These are phyloP conservation scores for Aquilaria sinensis DNA, from an alignment of 345 rosid genomes.

Conservation along the genomic window DNA sequence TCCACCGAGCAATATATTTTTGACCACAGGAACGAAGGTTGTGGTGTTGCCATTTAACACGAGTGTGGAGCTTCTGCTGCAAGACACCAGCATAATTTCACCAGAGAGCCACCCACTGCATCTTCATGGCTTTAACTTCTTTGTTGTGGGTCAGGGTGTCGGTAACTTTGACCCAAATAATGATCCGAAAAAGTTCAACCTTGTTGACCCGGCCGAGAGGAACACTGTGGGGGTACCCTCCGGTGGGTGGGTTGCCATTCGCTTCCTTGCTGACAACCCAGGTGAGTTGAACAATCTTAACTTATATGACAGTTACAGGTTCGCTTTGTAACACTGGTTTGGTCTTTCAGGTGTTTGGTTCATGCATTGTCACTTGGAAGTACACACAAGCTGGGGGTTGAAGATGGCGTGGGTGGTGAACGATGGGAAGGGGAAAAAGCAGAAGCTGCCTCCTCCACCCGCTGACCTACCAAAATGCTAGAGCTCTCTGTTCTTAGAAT, in stretches of 20 bases:
- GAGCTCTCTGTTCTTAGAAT: neutral
- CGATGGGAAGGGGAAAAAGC: constrained; percentile 19
- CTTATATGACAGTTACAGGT: neutral
- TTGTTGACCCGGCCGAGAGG: constrained; percentile 19
- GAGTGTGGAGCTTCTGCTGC: constrained; percentile 17
- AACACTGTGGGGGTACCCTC: constrained; percentile 20
- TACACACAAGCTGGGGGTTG: constrained; percentile 26
- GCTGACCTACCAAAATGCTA: constrained; percentile 27
- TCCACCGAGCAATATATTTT: constrained; percentile 16
- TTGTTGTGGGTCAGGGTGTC: constrained; percentile 21
- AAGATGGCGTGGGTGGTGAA: constrained; percentile 25
- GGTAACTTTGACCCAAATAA: constrained; percentile 19
- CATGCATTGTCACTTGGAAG: constrained; percentile 24
- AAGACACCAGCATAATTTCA: constrained; percentile 21
- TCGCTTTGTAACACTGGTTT: neutral
- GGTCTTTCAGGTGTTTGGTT: constrained; percentile 19
- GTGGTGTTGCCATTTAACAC: constrained; percentile 16
- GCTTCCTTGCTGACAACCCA: constrained; percentile 25
- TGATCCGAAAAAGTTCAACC: constrained; percentile 23
- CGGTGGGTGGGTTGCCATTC: constrained; percentile 22
- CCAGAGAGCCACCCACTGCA: constrained; percentile 24
- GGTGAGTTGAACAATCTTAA: constrained; percentile 15
- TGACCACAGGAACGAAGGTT: constrained; percentile 16
- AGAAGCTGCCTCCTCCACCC: constrained; percentile 26
- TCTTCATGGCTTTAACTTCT: constrained; percentile 23